Conservation (phyloP, 2,329 filamentous ascomycete genomes). For the Ophiostoma sp. region DNA sequence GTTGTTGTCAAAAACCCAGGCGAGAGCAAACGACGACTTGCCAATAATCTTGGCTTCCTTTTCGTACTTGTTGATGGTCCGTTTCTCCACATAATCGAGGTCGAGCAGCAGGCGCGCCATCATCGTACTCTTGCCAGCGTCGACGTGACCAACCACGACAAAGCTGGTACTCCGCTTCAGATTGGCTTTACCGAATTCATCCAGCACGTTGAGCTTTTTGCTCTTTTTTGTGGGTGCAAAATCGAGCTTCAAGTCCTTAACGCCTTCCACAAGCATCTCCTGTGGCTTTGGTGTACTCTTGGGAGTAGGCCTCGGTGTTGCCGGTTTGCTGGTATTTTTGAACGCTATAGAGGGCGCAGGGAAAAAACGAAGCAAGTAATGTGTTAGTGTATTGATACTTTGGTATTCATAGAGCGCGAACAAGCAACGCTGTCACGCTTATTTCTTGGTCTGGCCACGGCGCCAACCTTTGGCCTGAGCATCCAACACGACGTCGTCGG, state of each 20-base stretch:
- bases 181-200: conserved; percentile 73
- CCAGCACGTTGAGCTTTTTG: conserved; percentile 82
- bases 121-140: conserved; percentile 94
- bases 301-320: conserved; percentile 28
- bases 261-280: conserved; percentile 35
- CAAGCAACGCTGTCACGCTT: background rate
- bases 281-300: background rate
- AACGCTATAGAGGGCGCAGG: conserved; percentile 48
- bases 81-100: conserved; percentile 80
- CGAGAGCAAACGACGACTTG: conserved; percentile 92
- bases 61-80: conserved; percentile 83
- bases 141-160: conserved; percentile 93
- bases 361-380: background rate
- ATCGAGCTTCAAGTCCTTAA: conserved; percentile 45
- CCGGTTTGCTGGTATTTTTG: conserved; percentile 50
- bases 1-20: conserved; percentile 98
- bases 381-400: conserved; percentile 26
- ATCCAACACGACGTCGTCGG: conserved; percentile 83
- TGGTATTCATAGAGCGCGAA: background rate
- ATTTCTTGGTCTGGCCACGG: conserved; percentile 51
- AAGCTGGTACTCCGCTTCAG: conserved; percentile 84
- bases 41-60: conserved; percentile 89
- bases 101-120: conserved; percentile 95
- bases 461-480: conserved; percentile 88
- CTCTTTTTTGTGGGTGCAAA: conserved; percentile 61